These are phyloP conservation scores for Endothia cerciana DNA, from an alignment of 2,329 filamentous ascomycete species.

Conservation along the genomic window DNA sequence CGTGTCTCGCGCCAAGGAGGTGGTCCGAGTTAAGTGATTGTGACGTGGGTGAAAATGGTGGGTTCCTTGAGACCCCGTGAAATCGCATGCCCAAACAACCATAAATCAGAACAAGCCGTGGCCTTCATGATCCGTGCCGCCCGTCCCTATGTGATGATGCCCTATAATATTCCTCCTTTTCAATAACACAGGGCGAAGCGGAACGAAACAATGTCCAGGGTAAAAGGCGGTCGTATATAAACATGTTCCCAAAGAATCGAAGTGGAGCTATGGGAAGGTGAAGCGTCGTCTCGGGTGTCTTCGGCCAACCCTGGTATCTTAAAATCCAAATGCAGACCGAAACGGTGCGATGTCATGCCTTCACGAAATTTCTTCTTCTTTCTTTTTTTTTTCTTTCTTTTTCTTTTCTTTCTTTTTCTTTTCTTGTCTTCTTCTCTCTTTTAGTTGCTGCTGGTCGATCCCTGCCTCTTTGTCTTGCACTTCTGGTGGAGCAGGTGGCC, in stretches of 20 bases:
- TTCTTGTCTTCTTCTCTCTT: background rate
- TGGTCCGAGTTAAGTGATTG: background rate
- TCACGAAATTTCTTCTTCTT: no score
- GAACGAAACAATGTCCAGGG: constrained; percentile 6
- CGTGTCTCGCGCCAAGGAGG: background rate
- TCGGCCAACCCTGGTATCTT: constrained; percentile 27
- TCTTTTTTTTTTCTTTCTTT: constrained; percentile 6
- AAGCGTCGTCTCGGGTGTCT: constrained; percentile 16
- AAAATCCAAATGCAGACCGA: constrained; percentile 20
- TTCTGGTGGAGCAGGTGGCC: constrained; percentile 87
- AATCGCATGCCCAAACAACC: constrained; percentile 1
- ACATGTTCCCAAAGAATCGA: constrained; percentile 10
- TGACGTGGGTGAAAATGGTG: background rate
- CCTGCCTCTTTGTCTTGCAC: constrained; percentile 69
- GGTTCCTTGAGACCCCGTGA: background rate
- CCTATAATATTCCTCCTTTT: background rate
- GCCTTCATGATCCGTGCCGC: constrained; percentile 4
- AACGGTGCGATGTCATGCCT: constrained; percentile 17
- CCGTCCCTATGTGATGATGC: constrained; percentile 6
- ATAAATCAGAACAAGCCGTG: constrained; percentile 3
- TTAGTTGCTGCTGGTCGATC: constrained; percentile 47
- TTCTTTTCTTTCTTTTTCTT: constrained; percentile 3
- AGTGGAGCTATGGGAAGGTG: constrained; percentile 24
- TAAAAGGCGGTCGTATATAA: constrained; percentile 2
- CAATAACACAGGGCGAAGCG: constrained; percentile 10